Base-by-base conservation (phyloP, 2,329 filamentous ascomycete species). In the Calonectria honghensis region DNA sequence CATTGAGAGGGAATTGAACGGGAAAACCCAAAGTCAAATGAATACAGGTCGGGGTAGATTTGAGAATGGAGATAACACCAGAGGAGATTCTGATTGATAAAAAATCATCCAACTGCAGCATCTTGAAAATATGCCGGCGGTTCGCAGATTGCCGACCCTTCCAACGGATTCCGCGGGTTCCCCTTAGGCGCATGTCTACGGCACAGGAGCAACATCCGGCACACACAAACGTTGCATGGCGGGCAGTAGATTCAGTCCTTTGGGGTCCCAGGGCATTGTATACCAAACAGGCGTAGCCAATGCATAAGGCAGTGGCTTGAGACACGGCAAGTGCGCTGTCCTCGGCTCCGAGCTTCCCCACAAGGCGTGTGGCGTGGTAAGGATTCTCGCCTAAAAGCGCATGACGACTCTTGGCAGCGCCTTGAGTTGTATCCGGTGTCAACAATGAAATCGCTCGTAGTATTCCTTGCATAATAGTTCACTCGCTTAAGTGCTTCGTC, bases 271-370 rank as follows among this genome's bases (percentile, higher is more conserved):
- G 37, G 31, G 7, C 4, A 35, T 10, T 0, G 6, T 4, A 24
- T 13, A 35, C n/a, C 32, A 13, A 18, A 39, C 4, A 6, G n/a
- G 24, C 13, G n/a, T 14, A 7, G 11, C 6, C 13, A 16, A 20
- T 35, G 20, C 54, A 61, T 39, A 39, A 61, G 3, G 39, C 5
- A 20, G 11, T 5, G 32, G 51, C 11, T 16, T n/a, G 9, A 61
- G 11, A 37, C n/a, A 18, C 20, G 10, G 14, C n/a, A 3, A 39
- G 24, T 37, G 54, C 11, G 31, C 11, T 39, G 18, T 27, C 18
- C 20, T 57, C 54, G 54, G 54, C 54, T 27, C 54, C 54, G 54
- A 61, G 13, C 32, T 61, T 61, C 54, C 54, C 54, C 20, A 39
- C 54, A 39, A 39, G n/a, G 54, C 32, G 11, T 14, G 10, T 39